phyloP scores from a whole-genome alignment of 2,329 filamentous ascomycete species.

The Aspergillus sp. region DNA sequence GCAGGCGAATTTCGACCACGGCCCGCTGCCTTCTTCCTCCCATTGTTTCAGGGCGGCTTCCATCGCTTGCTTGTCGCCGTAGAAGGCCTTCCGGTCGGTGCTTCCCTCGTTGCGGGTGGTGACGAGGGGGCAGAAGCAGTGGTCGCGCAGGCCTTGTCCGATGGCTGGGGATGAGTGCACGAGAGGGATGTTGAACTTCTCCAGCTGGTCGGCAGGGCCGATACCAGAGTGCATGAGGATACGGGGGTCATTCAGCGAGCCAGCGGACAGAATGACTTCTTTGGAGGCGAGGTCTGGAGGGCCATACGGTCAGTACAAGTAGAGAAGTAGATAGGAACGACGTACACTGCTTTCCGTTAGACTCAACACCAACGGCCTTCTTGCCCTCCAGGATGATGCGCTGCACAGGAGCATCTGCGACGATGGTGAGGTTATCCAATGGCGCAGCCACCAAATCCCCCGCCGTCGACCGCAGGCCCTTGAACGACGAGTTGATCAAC shows the following conservation, averaged over 20 bases:
- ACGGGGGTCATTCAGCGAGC: conserved; percentile 35
- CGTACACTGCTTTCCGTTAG: conserved; percentile 38
- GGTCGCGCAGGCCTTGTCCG: conserved; percentile 29
- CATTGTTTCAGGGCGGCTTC: not conserved
- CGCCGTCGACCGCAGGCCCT: conserved; percentile 48
- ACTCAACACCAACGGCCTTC: conserved; percentile 43
- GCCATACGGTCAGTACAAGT: not conserved
- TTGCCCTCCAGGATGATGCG: conserved; percentile 45
- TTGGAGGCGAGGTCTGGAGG: conserved; percentile 27
- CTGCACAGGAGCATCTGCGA: conserved; percentile 46
- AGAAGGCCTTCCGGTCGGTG: not conserved
- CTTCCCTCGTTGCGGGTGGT: not conserved
- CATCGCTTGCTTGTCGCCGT: not conserved
- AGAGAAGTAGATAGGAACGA: not conserved
- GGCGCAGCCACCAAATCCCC: conserved; percentile 42
- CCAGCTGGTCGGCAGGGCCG: conserved; percentile 39
- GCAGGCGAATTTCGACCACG: conserved; percentile 27
- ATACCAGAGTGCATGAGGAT: conserved; percentile 48
- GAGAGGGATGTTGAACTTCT: conserved; percentile 37
- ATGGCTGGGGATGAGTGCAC: conserved; percentile 37
- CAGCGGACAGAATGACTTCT: conserved; percentile 37
- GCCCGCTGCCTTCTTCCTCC: conserved; percentile 24
- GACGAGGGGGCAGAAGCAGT: not conserved
- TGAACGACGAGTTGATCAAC: conserved; percentile 46
- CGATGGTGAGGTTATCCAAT: conserved; percentile 50